Evolutionary conservation across 2,329 filamentous ascomycete species (phyloP).

Genomic region (Sporothrix brasiliensis): DNA sequence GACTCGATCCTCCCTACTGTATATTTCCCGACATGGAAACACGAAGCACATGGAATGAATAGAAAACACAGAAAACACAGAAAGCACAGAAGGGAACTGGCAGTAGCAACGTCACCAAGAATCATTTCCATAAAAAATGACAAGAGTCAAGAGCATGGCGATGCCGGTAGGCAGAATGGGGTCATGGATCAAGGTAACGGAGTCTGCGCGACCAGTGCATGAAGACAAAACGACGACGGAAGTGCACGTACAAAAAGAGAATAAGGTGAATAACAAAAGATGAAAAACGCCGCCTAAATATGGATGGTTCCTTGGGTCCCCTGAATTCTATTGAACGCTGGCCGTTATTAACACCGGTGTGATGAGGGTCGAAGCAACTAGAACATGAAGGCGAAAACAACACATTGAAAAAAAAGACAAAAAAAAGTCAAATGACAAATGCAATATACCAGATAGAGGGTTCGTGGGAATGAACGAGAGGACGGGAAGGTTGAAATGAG

Average conservation of each 20-base stretch:
- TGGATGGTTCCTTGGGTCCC: slow-evolving; percentile 28
- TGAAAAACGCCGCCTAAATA: slow-evolving; percentile 33
- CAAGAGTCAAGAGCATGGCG: background rate
- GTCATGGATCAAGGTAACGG: background rate
- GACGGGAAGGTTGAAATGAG: background rate
- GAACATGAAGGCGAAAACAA: background rate
- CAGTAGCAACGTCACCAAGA: background rate
- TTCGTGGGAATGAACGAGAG: slow-evolving; percentile 19
- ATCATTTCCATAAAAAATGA: background rate
- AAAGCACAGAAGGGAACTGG: too few species aligned
- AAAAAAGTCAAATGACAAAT: background rate
- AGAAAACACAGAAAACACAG: background rate
- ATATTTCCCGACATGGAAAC: background rate
- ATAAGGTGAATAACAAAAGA: slow-evolving; percentile 7
- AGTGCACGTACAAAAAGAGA: slow-evolving; percentile 6
- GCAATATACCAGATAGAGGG: background rate
- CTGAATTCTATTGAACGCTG: slow-evolving; percentile 32
- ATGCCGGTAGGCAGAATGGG: background rate
- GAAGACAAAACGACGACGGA: background rate
- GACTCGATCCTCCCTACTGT: slow-evolving; percentile 2
- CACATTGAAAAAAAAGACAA: background rate
- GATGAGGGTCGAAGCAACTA: slow-evolving; percentile 22
- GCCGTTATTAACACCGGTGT: slow-evolving; percentile 28
- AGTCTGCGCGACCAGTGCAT: background rate
- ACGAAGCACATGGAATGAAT: background rate